Base-by-base conservation (phyloP, 2,329 filamentous ascomycete species). In the Cylindrodendrum hubeiense region DNA sequence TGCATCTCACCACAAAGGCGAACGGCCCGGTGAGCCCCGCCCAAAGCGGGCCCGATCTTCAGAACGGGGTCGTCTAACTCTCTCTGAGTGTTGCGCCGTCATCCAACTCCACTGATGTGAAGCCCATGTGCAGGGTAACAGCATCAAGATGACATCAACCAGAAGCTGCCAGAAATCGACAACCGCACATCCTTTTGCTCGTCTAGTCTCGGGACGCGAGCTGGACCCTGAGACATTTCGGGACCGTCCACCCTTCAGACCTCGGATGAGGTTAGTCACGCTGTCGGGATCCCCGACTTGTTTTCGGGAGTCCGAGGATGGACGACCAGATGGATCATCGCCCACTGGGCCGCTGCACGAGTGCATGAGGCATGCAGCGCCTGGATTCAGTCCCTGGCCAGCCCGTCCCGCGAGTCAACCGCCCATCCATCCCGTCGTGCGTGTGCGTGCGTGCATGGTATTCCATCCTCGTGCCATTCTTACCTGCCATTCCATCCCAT, bases 21-120 rank as follows among this genome's bases (percentile, higher is more conserved):
- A 67, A 67, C 49, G 62, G 55, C 62, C 66, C 57, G 60, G 68
- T 55, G 63, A 66, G 66, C 71, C 72, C 72, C 72, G 64, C 71
- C 58, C 56, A 41, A 59, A 68, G 64, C 68, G 70, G 72, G 63
- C 55, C 57, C 60, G 72, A 75, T 75, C 70, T 66, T 66, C 67
- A 65, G 56, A 51, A 17, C 50, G 61, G 64, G 69, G 69, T 64
- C 66, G 53, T 69, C 50, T 47, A 49, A 59, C 61, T 39, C 5
- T 39, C 37, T 39, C 15, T n/a, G 37, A n/a, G 5, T 55, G 43
- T 59, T 63, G 44, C 59, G 64, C 46, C 53, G 57, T 70, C 55
- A 44, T 51, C 59, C 54, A 60, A 51, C 60, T 70, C 51, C 53
- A 68, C 65, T 49, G 49, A n/a, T 39, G 30, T 53, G 28, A 41